Base-by-base conservation (phyloP, 108 stramenopile species). In the Cyclotella cryptica region DNA sequence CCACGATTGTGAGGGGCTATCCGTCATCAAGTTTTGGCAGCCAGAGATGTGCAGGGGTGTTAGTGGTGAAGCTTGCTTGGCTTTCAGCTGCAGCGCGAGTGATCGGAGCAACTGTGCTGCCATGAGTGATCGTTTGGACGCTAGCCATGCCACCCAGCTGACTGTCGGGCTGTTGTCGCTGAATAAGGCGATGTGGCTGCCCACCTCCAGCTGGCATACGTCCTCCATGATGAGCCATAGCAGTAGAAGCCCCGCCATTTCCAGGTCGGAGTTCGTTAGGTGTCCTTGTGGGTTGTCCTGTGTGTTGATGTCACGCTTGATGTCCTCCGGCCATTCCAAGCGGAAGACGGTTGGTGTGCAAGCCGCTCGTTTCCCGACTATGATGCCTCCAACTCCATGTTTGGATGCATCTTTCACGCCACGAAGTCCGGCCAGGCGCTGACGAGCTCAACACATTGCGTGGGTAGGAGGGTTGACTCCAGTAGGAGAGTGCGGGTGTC, bases 321-420 rank as follows among this genome's bases (percentile, higher is more conserved):
- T 67, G 13, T 65, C 42, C 10, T n/a, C n/a, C n/a, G n/a, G n/a
- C n/a, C n/a, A n/a, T n/a, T n/a, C n/a, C n/a, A n/a, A n/a, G n/a
- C n/a, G n/a, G n/a, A n/a, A n/a, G n/a, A n/a, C n/a, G n/a, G n/a
- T n/a, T n/a, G n/a, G n/a, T n/a, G n/a, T n/a, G 54, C 15, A 1
- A 84, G 75, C 74, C 74, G 66, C 22, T 65, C 53, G 0, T 55
- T 75, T 64, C 0, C 74, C 74, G 0, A 75, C n/a, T n/a, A n/a
- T n/a, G n/a, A n/a, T n/a, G n/a, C n/a, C n/a, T n/a, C n/a, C n/a
- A n/a, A n/a, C n/a, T 4, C 14, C 64, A 39, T 78, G 60, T n/a
- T 78, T 80, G 1, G 76, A 80, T 1, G 74, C 63, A 66, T 75
- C 74, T 0, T 45, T 45, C 0, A 75, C 26, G 0, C 52, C 74